phyloP scores from a whole-genome alignment of 1,284 basidiomycete species.

The Fomitiporia mediterranea region DNA sequence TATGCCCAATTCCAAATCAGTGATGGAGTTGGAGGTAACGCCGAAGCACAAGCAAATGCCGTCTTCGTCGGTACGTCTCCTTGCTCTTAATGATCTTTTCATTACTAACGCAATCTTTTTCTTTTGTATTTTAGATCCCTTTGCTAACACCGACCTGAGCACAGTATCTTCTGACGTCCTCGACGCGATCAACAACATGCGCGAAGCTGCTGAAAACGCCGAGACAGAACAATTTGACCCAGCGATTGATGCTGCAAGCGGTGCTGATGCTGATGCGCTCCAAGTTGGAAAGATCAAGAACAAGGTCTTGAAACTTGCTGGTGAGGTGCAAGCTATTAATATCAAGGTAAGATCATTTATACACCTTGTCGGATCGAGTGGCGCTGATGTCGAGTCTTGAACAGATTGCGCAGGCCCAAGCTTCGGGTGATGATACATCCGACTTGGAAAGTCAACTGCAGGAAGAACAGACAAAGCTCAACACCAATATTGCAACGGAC shows the following conservation, averaged over 20 bases:
- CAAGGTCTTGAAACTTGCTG: conserved; percentile 48
- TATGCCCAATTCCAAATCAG: conserved; percentile 41
- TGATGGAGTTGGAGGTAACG: conserved; percentile 38
- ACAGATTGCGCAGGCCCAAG: conserved; percentile 37
- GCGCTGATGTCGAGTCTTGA: not conserved
- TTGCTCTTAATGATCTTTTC: conserved; percentile 38
- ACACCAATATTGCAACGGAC: conserved; percentile 36
- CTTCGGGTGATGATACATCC: conserved; percentile 33
- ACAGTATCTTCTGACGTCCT: conserved; percentile 28
- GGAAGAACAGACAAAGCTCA: conserved; percentile 34
- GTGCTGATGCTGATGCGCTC: conserved; percentile 29
- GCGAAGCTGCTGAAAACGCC: conserved; percentile 38
- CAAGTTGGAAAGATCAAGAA: conserved; percentile 30
- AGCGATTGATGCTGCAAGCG: conserved; percentile 38
- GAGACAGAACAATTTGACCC: conserved; percentile 39
- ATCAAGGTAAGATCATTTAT: conserved; percentile 30
- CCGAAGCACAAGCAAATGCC: conserved; percentile 38
- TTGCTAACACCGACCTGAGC: conserved; percentile 11
- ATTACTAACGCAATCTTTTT: conserved; percentile 36
- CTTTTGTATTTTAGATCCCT: conserved; percentile 34
- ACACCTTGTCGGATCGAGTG: not conserved
- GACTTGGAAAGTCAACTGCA: conserved; percentile 28
- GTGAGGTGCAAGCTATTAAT: conserved; percentile 36
- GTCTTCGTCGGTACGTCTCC: conserved; percentile 40
- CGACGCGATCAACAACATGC: conserved; percentile 40